These are phyloP conservation scores for Paraleonurus japonicus DNA, from an alignment of 257 asterid species.

Conservation along the genomic window DNA sequence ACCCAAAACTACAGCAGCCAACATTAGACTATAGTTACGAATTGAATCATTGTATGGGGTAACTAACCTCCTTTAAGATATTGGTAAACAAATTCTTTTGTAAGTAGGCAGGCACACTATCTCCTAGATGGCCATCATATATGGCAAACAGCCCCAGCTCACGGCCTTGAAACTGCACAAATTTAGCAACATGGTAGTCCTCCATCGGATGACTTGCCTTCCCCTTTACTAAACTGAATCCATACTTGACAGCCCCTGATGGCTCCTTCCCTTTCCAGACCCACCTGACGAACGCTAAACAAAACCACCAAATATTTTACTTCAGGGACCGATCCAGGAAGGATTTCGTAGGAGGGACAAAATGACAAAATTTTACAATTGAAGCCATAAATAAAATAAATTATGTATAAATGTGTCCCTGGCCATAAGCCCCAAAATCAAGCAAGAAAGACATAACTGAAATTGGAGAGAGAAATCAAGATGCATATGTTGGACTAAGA, in stretches of 20 bases:
- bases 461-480: not conserved
- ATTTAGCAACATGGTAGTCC: constrained; percentile 92
- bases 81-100: constrained; percentile 81
- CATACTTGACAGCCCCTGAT: constrained; percentile 54
- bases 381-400: no score
- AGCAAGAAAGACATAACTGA: constrained; percentile 17
- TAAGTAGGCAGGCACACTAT: constrained; percentile 80
- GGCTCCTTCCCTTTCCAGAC: constrained; percentile 80
- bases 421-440: constrained; percentile 13
- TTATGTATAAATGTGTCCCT: no score
- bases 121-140: constrained; percentile 89
- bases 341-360: no score
- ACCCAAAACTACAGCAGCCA: not conserved
- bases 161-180: constrained; percentile 51
- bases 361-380: no score
- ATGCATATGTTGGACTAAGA: constrained; percentile 14
- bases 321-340: not conserved
- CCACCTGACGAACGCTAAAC: constrained; percentile 50
- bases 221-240: constrained; percentile 77
- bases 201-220: constrained; percentile 97
- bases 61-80: constrained; percentile 79
- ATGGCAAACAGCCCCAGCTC: constrained; percentile 89
- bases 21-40: not conserved
- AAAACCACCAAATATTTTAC: not conserved
- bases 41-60: not conserved